Base-by-base conservation (phyloP, 108 stramenopile species). In the Nannochloropsis salina region DNA sequence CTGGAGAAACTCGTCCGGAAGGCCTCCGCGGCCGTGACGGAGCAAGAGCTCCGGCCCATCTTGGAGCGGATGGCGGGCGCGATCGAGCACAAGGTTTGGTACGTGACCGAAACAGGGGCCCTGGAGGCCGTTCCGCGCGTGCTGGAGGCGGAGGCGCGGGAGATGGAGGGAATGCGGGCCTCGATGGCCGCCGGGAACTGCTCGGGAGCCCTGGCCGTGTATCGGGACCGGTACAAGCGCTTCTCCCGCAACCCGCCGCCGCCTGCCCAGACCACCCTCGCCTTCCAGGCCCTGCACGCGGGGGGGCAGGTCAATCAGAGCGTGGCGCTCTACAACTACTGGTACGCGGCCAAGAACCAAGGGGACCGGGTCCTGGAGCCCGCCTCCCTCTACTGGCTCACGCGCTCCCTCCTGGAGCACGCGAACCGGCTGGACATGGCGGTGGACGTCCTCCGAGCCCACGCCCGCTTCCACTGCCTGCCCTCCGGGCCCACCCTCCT, bases 321-420 rank as follows among this genome's bases (percentile, higher is more conserved):
- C 61, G 61, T 74, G 20, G 61, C n/a, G 20, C 61, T 74, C 61
- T 74, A 74, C 61, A 74, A 74, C 61, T 74, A 74, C 5, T 74
- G 61, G 61, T 74, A 74, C 61, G 61, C 61, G 20, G 61, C 61
- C 61, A 74, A 74, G 61, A 74, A 74, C n/a, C 61, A 74, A n/a
- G 61, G 61, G 61, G 61, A n/a, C 3, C 2, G 61, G 5, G 61
- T 74, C 1, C n/a, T 74, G 61, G 61, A 74, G 61, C 61, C 61
- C 61, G 61, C n/a, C 61, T 74, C 61, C 61, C 61, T 74, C 61
- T 74, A 74, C 61, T 74, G 61, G 61, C 20, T 74, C 2, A 74
- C 61, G 15, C 61, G 61, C 2, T 74, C 61, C n/a, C n/a, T 74
- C 2, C 61, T 74, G 20, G 61, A 74, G 5, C 61, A 74, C 61